Evolutionary conservation across 139 green algal species (phyloP), one percentile per base, ranked within the genome.

Genomic region (Chlorella sp.): DNA sequence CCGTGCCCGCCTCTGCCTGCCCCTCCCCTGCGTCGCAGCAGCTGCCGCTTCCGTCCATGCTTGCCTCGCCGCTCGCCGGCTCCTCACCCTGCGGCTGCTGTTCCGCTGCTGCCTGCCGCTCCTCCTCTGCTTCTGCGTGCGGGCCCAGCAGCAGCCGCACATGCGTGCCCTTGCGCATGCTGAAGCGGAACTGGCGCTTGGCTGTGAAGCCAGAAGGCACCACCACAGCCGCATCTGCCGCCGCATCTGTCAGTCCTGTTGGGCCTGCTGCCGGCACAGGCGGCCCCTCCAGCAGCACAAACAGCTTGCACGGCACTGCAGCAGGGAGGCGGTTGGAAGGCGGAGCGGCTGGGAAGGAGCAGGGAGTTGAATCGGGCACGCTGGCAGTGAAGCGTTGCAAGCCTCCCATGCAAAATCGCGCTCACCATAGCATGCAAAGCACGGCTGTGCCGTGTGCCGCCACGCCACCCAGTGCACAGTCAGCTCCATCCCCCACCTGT

Each of bases 251-350:
- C n/a, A n/a, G n/a, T n/a, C n/a, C n/a, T n/a, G 40, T 41, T 24
- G 28, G 16, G 4, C 16, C 43, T 78, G 43, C 72, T 78, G 72
- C 40, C 43, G 30, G 0, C 30, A 48, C 72, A 41, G 72, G 41
- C 72, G 54, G 24, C 7, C 77, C 77, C 16, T 83, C 77, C 38
- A 83, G 40, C 77, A 83, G 60, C 26, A 83, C 11, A 64, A 74
- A 83, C 38, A 83, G 38, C 38, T 83, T 83, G 77, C 77, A 83
- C 4, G 77, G 26, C 20, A 32, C 77, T 83, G 77, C 77, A 54
- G 38, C 2, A 14, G 34, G 32, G 26, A 28, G 0, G 38, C 3
- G 48, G 74, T 13, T n/a, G 30, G 19, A 34, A 56, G 40, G 70
- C 4, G 20, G 56, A 41, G 3, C 3, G 44, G 28, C 17, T 28